A percentile compares a stretch with the other conserved stretches of the same genome.
phyloP scores from a whole-genome alignment of 2,329 filamentous ascomycete species.

The Pyricularia grisea region DNA sequence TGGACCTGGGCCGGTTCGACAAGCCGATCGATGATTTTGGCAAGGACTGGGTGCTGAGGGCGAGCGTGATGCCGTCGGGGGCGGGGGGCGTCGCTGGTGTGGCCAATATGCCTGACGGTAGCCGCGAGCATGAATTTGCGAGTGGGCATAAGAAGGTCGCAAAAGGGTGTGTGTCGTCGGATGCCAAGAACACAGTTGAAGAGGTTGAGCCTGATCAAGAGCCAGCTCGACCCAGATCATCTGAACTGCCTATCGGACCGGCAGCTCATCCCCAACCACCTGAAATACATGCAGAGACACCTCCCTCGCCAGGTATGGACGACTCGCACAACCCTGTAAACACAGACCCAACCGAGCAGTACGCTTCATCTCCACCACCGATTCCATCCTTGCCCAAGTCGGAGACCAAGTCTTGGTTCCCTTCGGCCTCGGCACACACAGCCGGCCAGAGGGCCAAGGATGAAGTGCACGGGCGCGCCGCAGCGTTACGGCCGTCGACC shows the following conservation, averaged over 20 bases:
- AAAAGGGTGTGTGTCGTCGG: conserved; percentile 4
- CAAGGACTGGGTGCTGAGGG: conserved; percentile 27
- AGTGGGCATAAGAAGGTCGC: neutral
- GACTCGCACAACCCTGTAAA: neutral
- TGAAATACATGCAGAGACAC: neutral
- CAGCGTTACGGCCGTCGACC: conserved; percentile 5
- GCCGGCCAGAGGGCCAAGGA: conserved; percentile 10
- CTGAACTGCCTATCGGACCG: neutral
- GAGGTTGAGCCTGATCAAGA: neutral
- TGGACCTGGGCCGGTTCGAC: conserved; percentile 53
- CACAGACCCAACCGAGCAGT: too few species aligned
- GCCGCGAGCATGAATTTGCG: conserved; percentile 25
- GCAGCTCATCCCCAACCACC: neutral
- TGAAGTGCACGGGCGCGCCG: neutral
- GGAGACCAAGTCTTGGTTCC: conserved; percentile 23
- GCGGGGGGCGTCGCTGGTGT: neutral
- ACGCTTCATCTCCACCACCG: neutral
- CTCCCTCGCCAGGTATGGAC: neutral
- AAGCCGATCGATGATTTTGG: conserved; percentile 40
- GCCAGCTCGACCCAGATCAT: neutral
- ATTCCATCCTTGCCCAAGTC: conserved; percentile 14
- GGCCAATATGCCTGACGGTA: conserved; percentile 16
- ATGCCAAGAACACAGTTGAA: neutral
- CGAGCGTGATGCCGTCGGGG: conserved; percentile 16
- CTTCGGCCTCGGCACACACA: conserved; percentile 22